Evolutionary conservation across 2,329 filamentous ascomycete genomes (phyloP), one percentile per base, ranked within the genome.

Genomic region (Hortaea werneckii): DNA sequence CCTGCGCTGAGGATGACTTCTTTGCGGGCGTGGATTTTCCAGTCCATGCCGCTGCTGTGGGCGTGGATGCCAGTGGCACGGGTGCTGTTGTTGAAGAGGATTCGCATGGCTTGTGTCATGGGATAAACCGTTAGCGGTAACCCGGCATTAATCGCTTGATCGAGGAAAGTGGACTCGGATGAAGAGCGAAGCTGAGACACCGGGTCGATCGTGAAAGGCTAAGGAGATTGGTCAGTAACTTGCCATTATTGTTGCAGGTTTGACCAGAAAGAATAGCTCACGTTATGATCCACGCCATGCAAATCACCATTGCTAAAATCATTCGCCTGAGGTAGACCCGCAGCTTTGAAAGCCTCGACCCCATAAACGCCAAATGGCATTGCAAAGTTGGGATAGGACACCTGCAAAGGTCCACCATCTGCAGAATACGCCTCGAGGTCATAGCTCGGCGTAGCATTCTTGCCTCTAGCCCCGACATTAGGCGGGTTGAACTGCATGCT

Each of bases 1-100:
- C 68, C 69, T 1, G 67, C 68, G 0, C 67, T 67, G 1, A 72
- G 46, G 27, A 73, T 67, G 28, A 72, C 65, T 50, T 72, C 69
- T 35, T 67, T 65, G 6, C 8, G n/a, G 9, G 45, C 45, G 7
- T 7, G 54, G 60, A 1, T 66, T 66, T 0, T 45, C 42, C 28
- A 61, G 44, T 28, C 34, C 6, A 53, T 43, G 29, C 40, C 47
- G 4, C 52, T 52, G 11, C 61, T 56, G 46, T 60, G 35, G 34
- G 57, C 54, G 38, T 51, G 12, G 13, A 61, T 50, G 10, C 55
- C 50, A 3, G 6, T 29, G 13, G 64, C 63, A 3, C 43, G 55
- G 35, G 60, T 61, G 39, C 57, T 48, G 11, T 29, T 40, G 35
- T 60, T 42, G 48, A 66, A 65, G 2, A 65, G 13, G 32, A 67